Percentiles rank a stretch among this genome's conserved stretches.
Conservation (phyloP, 1,139 yeast species). For the Yamadazyma sp. region DNA sequence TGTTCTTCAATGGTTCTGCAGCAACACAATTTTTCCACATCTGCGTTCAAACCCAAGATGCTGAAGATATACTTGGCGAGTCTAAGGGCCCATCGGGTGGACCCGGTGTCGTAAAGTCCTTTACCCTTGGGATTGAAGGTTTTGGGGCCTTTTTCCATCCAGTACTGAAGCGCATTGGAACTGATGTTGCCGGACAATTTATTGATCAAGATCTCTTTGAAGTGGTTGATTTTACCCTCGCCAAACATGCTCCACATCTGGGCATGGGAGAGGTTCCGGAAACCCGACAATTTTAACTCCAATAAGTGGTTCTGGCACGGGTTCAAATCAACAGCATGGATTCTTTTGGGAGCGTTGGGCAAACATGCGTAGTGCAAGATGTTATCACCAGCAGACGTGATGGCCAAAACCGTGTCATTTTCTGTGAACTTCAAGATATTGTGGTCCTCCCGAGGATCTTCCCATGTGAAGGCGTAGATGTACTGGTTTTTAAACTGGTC, state of each 20-base stretch:
- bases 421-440: slow-evolving; percentile 58
- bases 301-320: slow-evolving; percentile 81
- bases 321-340: slow-evolving; percentile 83
- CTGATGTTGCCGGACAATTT: slow-evolving; percentile 70
- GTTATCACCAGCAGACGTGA: slow-evolving; percentile 86
- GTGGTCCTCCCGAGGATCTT: slow-evolving; percentile 81
- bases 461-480: slow-evolving; percentile 89
- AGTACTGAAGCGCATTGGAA: slow-evolving; percentile 77
- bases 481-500: slow-evolving; percentile 75
- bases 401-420: slow-evolving; percentile 74
- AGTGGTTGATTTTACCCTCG: slow-evolving; percentile 60
- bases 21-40: slow-evolving; percentile 57
- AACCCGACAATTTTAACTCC: slow-evolving; percentile 74
- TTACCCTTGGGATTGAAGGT: slow-evolving; percentile 54
- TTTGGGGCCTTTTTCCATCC: slow-evolving; percentile 63
- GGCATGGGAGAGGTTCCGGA: slow-evolving; percentile 56
- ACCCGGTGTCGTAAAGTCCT: slow-evolving; percentile 75
- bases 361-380: slow-evolving; percentile 70
- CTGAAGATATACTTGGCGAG: slow-evolving; percentile 61
- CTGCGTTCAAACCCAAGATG: slow-evolving; percentile 51
- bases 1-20: slow-evolving; percentile 64
- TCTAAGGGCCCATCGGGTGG: slow-evolving; percentile 82
- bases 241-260: slow-evolving; percentile 78
- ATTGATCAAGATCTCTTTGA: slow-evolving; percentile 45
- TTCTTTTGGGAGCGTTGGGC: slow-evolving; percentile 69